Evolutionary conservation across 176 grass and related monocot genomes (phyloP), one percentile per base, ranked within the genome.

Genomic region (Zizania latifolia): DNA sequence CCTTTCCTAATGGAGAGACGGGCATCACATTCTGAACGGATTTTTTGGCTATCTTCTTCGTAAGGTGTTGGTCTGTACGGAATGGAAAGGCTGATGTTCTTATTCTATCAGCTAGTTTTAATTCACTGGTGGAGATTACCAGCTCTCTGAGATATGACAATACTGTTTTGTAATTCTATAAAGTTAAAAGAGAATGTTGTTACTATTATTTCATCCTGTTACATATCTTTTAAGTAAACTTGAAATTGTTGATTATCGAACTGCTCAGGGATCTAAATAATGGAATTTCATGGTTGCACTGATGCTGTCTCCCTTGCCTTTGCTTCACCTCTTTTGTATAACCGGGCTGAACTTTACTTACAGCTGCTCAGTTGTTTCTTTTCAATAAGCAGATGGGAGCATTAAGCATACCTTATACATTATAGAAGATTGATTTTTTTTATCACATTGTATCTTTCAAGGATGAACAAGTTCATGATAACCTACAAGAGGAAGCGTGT

Each of bases 401-500:
- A n/a, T n/a, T n/a, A n/a, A n/a, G n/a, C 22, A 39, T 46, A 38
- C 51, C 65, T 22, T 65, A 40, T 70, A 61, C 46, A 39, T 8
- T 23, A 53, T 54, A 29, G 22, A 33, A 40, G 55, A 17, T 84
- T 43, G 57, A 19, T 26, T 53, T 53, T n/a, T n/a, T 69, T 0
- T 0, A 39, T 62, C 41, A 14, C 24, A 55, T 70, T 24, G 27
- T 6, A 17, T 5, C 61, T 75, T 67, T 60, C n/a, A 27, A 33
- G 37, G 65, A 90, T 90, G 84, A 80, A 71, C 24, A 90, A 68
- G 70, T 17, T 76, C 46, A 80, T 79, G 51, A 63, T 90, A 60
- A 90, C 88, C 7, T 90, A 90, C 88, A 90, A 90, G 71, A 82
- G 88, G 75, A 90, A 86, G 80, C 88, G 76, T 44, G 40, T 41